Conservation (phyloP, 2,329 filamentous ascomycete genomes). For the Trematosphaeria pertusa region DNA sequence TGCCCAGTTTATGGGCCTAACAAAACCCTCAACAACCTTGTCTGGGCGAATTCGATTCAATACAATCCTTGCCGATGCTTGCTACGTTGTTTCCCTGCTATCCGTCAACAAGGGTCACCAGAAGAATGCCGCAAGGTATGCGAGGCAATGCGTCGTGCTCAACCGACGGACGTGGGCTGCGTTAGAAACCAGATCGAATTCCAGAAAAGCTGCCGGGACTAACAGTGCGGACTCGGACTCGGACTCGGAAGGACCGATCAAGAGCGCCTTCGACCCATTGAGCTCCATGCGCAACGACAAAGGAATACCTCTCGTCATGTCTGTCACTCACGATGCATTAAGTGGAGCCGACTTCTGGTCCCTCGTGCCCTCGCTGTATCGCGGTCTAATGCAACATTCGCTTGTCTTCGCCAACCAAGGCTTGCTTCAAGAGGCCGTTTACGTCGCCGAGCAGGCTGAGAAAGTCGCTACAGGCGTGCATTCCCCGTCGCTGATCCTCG, state of each 20-base stretch:
- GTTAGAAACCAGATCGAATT: conserved; percentile 51
- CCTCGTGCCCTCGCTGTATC: conserved; percentile 75
- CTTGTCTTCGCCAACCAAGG: conserved; percentile 83
- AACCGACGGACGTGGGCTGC: conserved; percentile 61
- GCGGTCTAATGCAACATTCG: conserved; percentile 75
- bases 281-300: conserved; percentile 39
- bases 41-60: conserved; percentile 52
- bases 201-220: conserved; percentile 21
- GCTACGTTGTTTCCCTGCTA: conserved; percentile 69
- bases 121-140: conserved; percentile 56
- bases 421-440: conserved; percentile 85
- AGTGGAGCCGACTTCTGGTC: conserved; percentile 79
- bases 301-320: conserved; percentile 44
- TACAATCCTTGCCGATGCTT: conserved; percentile 64
- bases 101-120: conserved; percentile 63
- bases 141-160: conserved; percentile 56
- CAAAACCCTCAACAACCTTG: conserved; percentile 40
- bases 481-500: conserved; percentile 62
- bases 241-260: conserved; percentile 23
- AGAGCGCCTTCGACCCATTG: conserved; percentile 31
- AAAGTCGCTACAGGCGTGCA: conserved; percentile 75
- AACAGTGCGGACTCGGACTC: conserved; percentile 24
- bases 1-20: conserved; percentile 33
- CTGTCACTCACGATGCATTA: conserved; percentile 53
- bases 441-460: conserved; percentile 84